Evolutionary conservation across 1,139 yeast species (phyloP), one percentile per base, ranked within the genome.

Genomic region (Geotrichum siamense): DNA sequence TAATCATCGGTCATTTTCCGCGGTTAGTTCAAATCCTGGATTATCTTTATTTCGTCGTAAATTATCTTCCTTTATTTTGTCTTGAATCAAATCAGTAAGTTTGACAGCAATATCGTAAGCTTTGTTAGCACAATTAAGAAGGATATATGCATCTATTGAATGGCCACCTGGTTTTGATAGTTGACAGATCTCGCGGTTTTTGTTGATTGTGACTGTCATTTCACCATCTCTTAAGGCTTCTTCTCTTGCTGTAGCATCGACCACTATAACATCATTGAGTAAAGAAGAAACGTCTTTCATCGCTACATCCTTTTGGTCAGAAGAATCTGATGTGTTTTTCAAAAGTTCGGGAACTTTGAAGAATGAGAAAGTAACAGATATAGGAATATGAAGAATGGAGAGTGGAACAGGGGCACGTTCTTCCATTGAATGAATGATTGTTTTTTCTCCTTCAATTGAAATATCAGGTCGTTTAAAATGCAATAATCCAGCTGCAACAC

Each of bases 91-190:
- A 25, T 78, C 76, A 0, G 96, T 84, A 51, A 84, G 62, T 17
- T 64, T 60, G 45, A 75, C 78, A 5, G 86, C 93, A 37, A 78
- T 72, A 9, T 64, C 62, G 57, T 75, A 77, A 1, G 96, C 93
- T 50, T 72, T 68, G 48, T 75, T 74, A 31, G 85, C 75, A 59
- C 94, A 79, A 34, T 79, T 77, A 67, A 87, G 69, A 45, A 91
- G 66, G 28, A 75, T 68, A 38, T 74, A 60, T 0, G 94, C 87
- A 55, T 86, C 91, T 53, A 91, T 77, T 1, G 94, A 83, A 39
- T 85, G 69, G 0, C 97, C 96, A 39, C 98, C 98, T 35, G 87
- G 83, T 58, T 91, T 91, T 39, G 84, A 75, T 33, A 93, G 71
- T 61, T 91, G 98, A 43, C 95, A 86, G 16, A 91, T 69, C 57